Base-by-base conservation (phyloP, 306 rosid genomes). In the Heteromeles arbutifolia region DNA sequence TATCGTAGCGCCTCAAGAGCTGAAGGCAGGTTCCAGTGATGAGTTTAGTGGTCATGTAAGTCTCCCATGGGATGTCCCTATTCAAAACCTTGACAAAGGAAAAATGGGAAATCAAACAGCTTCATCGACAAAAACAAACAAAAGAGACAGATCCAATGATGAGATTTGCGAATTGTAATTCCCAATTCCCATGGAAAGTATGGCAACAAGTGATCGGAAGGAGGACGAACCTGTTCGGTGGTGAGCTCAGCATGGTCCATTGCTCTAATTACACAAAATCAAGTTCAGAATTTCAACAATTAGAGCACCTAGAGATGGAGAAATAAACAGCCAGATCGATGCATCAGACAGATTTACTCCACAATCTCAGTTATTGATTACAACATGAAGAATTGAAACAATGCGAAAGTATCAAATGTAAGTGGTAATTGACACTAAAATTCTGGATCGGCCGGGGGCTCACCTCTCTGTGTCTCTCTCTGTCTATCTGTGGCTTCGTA, bases 1-100 rank as follows among this genome's bases (percentile, higher is more conserved):
- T 89, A 75, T 95, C 98, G 50, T 87, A 95, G 77, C 98, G 97
- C 84, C 98, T 83, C 29, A 95, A 78, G 72, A 95, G 97, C 88
- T 92, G 97, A 85, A 95, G 97, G 84, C 87, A 86, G 7, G 97
- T 95, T 57, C 98, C 91, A 8, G 96, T 84, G 84, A 95, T 95
- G 67, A 92, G 92, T 88, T 95, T 95, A 15, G 97, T 92, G 3
- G 91, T 83, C 97, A 95, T 92, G 91, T 95, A 95, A 4, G 97
- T 90, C 86, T 95, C 98, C 98, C 97, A 95, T 72, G 97, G 98
- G 65, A 95, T 95, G 84, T 95, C 98, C 81, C 96, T 90, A 52
- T 80, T 87, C 79, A 95, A 82, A 76, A 90, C 98, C 98, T 84
- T 52, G 14, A 76, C 56, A 77, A 88, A 26, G 75, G 48, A 32